A percentile compares a stretch with the other conserved stretches of the same genome.
phyloP scores from a whole-genome alignment of 2,329 filamentous ascomycete species.

The Helicocarpus griseus region DNA sequence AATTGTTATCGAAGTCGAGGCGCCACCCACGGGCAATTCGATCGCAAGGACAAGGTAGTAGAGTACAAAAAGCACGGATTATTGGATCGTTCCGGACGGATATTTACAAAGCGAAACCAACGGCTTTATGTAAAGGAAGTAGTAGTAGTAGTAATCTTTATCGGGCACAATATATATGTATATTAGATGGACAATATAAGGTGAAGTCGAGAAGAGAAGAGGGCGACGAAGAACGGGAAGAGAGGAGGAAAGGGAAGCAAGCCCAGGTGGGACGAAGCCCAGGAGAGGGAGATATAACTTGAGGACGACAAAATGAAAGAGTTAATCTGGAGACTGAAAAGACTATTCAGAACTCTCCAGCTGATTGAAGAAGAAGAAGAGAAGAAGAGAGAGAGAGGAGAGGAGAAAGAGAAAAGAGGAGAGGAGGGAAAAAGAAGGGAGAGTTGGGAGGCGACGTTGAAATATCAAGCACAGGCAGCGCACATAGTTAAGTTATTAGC shows the following conservation, averaged over 20 bases:
- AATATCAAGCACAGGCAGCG: no score
- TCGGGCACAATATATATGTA: not conserved
- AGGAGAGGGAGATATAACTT: constrained; percentile 6
- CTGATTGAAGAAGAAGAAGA: constrained; percentile 5
- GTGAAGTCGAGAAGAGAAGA: constrained; percentile 6
- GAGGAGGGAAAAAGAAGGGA: not conserved
- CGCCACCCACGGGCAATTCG: not conserved
- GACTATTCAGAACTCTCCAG: constrained; percentile 6
- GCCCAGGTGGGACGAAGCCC: constrained; percentile 16
- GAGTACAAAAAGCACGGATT: not conserved
- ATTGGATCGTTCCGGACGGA: not conserved
- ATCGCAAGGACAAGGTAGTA: not conserved
- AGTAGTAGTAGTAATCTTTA: not conserved
- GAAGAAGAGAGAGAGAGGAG: constrained; percentile 5
- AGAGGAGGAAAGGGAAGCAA: not conserved
- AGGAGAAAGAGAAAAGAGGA: constrained; percentile 8
- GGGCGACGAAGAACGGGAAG: constrained; percentile 10
- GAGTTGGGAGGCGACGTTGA: not conserved
- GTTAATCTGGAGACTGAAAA: constrained; percentile 4
- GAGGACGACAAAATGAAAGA: constrained; percentile 14
- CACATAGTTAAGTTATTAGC: no score
- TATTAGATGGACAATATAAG: not conserved
- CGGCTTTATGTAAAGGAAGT: not conserved
- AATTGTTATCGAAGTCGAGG: not conserved
- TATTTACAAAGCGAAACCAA: not conserved